Evolutionary conservation across 2,329 filamentous ascomycete genomes (phyloP).

Genomic region (Aspergillus sergii): DNA sequence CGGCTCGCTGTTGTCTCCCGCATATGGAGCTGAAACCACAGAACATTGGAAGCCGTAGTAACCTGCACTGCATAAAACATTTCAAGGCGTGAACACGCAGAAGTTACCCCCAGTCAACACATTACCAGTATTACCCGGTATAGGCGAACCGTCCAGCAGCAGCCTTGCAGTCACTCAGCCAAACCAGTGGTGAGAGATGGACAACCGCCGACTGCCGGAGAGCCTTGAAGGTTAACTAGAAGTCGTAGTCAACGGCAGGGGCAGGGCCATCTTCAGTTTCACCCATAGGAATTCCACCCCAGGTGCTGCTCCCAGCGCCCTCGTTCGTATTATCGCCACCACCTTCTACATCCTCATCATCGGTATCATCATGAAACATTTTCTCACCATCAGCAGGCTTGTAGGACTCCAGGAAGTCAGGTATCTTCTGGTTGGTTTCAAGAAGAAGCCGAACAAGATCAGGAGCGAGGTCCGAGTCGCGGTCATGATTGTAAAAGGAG

Average conservation of each 20-base stretch:
- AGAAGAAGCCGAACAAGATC: slow-evolving; percentile 79
- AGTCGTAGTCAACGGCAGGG: slow-evolving; percentile 1
- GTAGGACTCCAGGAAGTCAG: slow-evolving; percentile 74
- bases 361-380: slow-evolving; percentile 59
- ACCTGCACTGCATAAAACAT: neutral
- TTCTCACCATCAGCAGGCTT: slow-evolving; percentile 42
- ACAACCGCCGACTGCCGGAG: neutral
- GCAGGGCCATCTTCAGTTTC: slow-evolving; percentile 12
- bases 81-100: neutral
- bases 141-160: neutral
- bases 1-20: neutral
- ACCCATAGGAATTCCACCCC: slow-evolving; percentile 19
- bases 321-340: slow-evolving; percentile 19
- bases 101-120: neutral
- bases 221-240: neutral
- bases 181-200: neutral
- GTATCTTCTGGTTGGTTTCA: slow-evolving; percentile 76
- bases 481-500: slow-evolving; percentile 77
- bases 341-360: slow-evolving; percentile 41
- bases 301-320: slow-evolving; percentile 18
- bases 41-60: neutral
- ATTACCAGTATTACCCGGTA: neutral
- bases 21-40: neutral
- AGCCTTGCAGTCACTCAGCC: neutral
- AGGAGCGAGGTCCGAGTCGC: slow-evolving; percentile 71